A percentile compares a stretch with the other conserved stretches of the same genome.
Evolutionary conservation across 2,329 filamentous ascomycete species (phyloP).

Genomic region (Parafenestella ontariensis): DNA sequence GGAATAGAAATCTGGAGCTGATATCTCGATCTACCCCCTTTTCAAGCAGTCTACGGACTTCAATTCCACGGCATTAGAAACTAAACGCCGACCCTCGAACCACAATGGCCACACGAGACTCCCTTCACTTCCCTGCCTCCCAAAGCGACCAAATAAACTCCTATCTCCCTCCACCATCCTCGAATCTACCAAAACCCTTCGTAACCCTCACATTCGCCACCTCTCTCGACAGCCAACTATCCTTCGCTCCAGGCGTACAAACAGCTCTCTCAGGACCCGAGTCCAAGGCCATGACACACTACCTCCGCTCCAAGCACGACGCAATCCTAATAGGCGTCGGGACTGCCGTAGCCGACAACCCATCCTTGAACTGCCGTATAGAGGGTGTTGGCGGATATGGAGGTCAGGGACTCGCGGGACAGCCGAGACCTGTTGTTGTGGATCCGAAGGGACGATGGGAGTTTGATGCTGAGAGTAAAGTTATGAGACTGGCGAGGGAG

Average conservation of each 20-base stretch:
- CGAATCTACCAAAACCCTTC: constrained; percentile 19
- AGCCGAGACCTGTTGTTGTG: constrained; percentile 82
- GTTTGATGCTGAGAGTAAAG: constrained; percentile 65
- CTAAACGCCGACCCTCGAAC: neutral
- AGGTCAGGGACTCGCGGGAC: constrained; percentile 59
- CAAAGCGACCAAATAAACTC: constrained; percentile 57
- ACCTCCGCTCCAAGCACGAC: constrained; percentile 80
- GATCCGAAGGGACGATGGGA: constrained; percentile 81
- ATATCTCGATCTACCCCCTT: neutral
- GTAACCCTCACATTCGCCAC: constrained; percentile 86
- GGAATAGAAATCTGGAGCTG: neutral
- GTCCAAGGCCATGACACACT: constrained; percentile 93
- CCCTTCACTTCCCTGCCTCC: constrained; percentile 52
- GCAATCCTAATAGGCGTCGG: constrained; percentile 86
- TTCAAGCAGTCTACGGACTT: neutral
- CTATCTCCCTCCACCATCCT: constrained; percentile 54
- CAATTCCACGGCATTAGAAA: neutral
- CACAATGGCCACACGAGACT: constrained; percentile 26
- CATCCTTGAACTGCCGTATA: constrained; percentile 82
- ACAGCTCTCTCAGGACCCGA: constrained; percentile 82
- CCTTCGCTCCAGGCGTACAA: constrained; percentile 78
- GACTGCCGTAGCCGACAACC: constrained; percentile 85
- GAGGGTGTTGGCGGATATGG: constrained; percentile 65
- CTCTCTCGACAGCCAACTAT: constrained; percentile 83
- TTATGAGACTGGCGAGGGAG: constrained; percentile 68